phyloP scores from a whole-genome alignment of 2,329 filamentous ascomycete species.

The Ophioceras dolichostomum region DNA sequence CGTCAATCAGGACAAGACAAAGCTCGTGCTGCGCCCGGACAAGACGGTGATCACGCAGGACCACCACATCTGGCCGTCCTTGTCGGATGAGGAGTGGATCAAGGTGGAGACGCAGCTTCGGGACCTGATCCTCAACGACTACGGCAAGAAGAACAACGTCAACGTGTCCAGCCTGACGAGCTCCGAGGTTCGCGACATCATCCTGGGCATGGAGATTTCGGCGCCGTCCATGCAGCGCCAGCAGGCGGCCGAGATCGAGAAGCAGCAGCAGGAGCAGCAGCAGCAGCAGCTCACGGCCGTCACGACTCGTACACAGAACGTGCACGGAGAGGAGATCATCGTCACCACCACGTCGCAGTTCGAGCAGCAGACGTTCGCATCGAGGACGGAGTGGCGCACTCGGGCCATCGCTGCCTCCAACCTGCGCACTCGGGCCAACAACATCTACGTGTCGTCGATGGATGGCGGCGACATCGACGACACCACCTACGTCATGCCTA shows the following conservation, averaged over 20 bases:
- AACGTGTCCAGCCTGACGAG: conserved; percentile 94
- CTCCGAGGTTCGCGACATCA: conserved; percentile 96
- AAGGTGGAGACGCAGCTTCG: conserved; percentile 96
- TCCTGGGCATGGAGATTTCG: conserved; percentile 98
- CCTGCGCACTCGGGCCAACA: conserved; percentile 84
- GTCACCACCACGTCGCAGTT: conserved; percentile 97
- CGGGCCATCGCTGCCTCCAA: conserved; percentile 95
- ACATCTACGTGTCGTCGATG: conserved; percentile 96
- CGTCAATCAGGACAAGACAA: conserved; percentile 97
- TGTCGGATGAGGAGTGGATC: conserved; percentile 96
- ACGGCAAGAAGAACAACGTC: conserved; percentile 99
- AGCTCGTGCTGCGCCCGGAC: conserved; percentile 85
- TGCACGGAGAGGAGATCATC: conserved; percentile 93
- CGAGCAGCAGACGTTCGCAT: conserved; percentile 94
- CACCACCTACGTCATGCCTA: conserved; percentile 96
- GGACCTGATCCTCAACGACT: conserved; percentile 94
- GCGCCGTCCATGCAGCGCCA: conserved; percentile 97
- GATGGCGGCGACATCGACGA: conserved; percentile 75
- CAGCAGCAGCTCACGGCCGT: conserved; percentile 93
- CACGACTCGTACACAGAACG: conserved; percentile 96
- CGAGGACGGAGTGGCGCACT: conserved; percentile 98
- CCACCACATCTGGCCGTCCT: conserved; percentile 94
- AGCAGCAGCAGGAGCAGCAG: conserved; percentile 95
- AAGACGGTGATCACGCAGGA: conserved; percentile 98
- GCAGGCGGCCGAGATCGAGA: conserved; percentile 96